Evolutionary conservation across 2,329 filamentous ascomycete species (phyloP).

Genomic region (Penicillium sp.): DNA sequence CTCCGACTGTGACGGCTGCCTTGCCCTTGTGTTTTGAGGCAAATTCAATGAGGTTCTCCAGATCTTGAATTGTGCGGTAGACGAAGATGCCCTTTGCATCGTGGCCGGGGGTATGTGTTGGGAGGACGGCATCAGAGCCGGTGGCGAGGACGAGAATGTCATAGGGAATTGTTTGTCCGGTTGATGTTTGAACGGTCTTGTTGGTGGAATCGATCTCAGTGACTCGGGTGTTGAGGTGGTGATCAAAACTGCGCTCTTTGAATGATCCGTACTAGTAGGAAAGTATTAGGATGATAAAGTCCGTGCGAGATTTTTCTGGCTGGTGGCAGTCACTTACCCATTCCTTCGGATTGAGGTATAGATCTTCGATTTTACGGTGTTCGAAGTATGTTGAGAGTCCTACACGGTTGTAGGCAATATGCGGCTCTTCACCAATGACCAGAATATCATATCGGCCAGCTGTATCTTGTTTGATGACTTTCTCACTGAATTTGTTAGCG

Average conservation of each 20-base stretch:
- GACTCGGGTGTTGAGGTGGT: constrained; percentile 74
- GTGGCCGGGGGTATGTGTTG: constrained; percentile 70
- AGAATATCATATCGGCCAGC: constrained; percentile 77
- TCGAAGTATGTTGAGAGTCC: constrained; percentile 88
- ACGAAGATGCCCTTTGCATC: constrained; percentile 85
- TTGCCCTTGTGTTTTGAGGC: constrained; percentile 67
- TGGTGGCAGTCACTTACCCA: constrained; percentile 60
- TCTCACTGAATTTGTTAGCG: constrained; percentile 62
- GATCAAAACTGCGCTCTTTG: constrained; percentile 67
- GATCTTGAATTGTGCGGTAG: constrained; percentile 81
- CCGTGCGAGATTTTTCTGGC: background rate
- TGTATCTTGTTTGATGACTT: constrained; percentile 80
- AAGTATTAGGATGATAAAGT: background rate
- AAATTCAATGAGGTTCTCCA: constrained; percentile 75
- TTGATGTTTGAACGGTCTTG: constrained; percentile 70
- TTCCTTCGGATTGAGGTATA: constrained; percentile 83
- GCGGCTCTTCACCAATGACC: constrained; percentile 83
- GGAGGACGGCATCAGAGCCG: constrained; percentile 80
- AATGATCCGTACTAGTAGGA: constrained; percentile 63
- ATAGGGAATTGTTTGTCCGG: constrained; percentile 70
- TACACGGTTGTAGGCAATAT: constrained; percentile 89
- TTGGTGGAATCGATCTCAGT: constrained; percentile 64
- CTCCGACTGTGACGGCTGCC: constrained; percentile 76
- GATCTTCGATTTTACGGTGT: constrained; percentile 77
- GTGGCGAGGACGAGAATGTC: constrained; percentile 83